Percentiles rank a stretch among this genome's conserved stretches.
These are phyloP conservation scores for Penicillium arizonense DNA, from an alignment of 495 filamentous ascomycete species.

Conservation along the genomic window DNA sequence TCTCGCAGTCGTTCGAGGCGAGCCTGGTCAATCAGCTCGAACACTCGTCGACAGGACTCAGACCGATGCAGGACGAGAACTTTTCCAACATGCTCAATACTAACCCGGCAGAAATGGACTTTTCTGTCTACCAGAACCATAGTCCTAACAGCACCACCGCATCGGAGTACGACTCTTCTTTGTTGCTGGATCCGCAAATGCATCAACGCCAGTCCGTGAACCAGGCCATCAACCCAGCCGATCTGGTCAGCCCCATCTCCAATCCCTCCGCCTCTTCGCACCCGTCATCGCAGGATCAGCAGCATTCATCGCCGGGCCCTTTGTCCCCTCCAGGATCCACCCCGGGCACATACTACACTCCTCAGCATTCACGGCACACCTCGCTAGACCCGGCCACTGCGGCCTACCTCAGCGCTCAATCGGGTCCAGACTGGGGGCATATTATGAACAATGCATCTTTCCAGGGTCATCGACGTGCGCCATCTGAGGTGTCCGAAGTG, in stretches of 20 bases:
- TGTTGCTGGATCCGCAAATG: slow-evolving; percentile 48
- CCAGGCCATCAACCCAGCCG: slow-evolving; percentile 58
- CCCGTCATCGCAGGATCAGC: slow-evolving; percentile 61
- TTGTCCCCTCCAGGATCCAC: slow-evolving; percentile 54
- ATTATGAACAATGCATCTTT: slow-evolving; percentile 65
- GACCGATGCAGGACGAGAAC: slow-evolving; percentile 33
- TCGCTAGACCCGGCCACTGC: slow-evolving; percentile 81
- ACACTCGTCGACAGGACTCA: slow-evolving; percentile 18
- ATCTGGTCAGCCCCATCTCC: slow-evolving; percentile 70
- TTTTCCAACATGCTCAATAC: slow-evolving; percentile 41
- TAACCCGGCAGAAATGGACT: slow-evolving; percentile 37
- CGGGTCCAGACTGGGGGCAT: slow-evolving; percentile 62
- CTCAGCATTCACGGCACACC: slow-evolving; percentile 70
- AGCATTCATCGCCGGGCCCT: slow-evolving; percentile 49
- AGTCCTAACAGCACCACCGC: slow-evolving; percentile 31
- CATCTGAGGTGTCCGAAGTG: slow-evolving; percentile 89
- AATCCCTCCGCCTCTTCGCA: slow-evolving; percentile 70
- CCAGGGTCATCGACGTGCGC: slow-evolving; percentile 72
- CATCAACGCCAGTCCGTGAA: slow-evolving; percentile 37
- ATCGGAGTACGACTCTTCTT: slow-evolving; percentile 37
- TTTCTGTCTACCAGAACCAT: slow-evolving; percentile 37
- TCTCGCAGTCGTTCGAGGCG: slow-evolving; percentile 41
- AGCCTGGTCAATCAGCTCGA: slow-evolving; percentile 36
- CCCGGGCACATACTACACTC: slow-evolving; percentile 53
- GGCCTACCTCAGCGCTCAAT: slow-evolving; percentile 61